phyloP scores from a whole-genome alignment of 2,329 filamentous ascomycete species.

The Neopestalotiopsis clavispora region DNA sequence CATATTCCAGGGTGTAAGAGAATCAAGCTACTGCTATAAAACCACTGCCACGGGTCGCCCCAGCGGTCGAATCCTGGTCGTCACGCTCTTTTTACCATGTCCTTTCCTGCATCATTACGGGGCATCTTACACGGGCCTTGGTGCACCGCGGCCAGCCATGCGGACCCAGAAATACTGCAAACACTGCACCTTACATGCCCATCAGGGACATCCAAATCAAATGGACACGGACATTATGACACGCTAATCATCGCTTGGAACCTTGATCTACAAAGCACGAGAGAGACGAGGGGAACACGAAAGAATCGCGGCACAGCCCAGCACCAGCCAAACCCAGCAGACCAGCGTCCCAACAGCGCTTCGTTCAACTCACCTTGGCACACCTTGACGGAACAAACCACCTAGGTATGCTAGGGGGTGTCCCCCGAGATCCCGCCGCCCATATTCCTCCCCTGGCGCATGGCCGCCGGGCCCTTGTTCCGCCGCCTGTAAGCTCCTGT shows the following conservation, averaged over 20 bases:
- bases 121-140: not conserved
- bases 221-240: not conserved
- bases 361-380: not conserved
- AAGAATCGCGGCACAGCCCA: not conserved
- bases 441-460: not conserved
- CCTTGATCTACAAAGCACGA: not conserved
- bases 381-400: not conserved
- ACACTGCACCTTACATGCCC: not conserved
- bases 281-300: no score
- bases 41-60: conserved; percentile 41
- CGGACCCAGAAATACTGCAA: not conserved
- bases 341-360: not conserved
- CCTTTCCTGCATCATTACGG: not conserved
- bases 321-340: not conserved
- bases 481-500: not conserved
- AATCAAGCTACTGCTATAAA: conserved; percentile 29
- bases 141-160: not conserved
- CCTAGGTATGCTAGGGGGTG: not conserved
- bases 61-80: conserved; percentile 16
- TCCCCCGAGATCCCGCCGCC: not conserved
- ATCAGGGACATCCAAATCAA: not conserved
- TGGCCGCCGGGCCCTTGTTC: not conserved
- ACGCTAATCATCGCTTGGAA: not conserved
- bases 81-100: not conserved
- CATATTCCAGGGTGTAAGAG: conserved; percentile 23